Evolutionary conservation across 75 land plant species (phyloP), one percentile per base, ranked within the genome.

Genomic region (Larix kaempferi): DNA sequence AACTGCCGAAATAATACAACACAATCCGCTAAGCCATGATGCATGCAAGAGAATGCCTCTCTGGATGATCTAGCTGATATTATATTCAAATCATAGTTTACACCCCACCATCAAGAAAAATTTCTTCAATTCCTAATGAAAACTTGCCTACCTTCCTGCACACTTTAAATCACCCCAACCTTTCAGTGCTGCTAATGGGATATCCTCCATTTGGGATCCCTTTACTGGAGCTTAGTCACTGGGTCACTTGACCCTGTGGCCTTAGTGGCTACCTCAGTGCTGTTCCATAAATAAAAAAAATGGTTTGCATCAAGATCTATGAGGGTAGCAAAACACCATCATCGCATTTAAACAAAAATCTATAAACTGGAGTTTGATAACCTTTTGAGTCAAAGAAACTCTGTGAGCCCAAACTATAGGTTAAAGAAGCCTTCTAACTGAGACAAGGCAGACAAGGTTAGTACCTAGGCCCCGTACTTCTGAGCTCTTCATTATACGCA

Each of bases 401-500:
- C 37, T 19, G 7, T 67, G 41, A 67, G 17, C 37, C 23, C 37
- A 44, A 37, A 67, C 22, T n/a, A 69, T n/a, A 41, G 16, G 72
- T 15, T 39, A 69, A 21, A 4, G 23, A 29, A 69, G 49, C n/a
- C 52, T 69, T n/a, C n/a, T 69, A 39, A 37, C 22, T 39, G 49
- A 41, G 23, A 52, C n/a, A 55, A 74, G 59, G 76, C 6, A 74
- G 26, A 22, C 23, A 74, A 59, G 58, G 41, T n/a, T 22, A 15
- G 60, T 83, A 89, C 90, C 89, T 63, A 86, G 83, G 39, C 86
- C 88, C 79, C 76, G 85, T 25, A 89, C 92, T n/a, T 94, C 92
- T 44, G 88, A 80, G 21, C 83, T 85, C 82, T 82, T 90, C 92
- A 91, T 90, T 44, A 94, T 91, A 64, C 92, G 82, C 5, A 94